Conservation (phyloP, 345 rosid species). For the Eucalyptus marginata region DNA sequence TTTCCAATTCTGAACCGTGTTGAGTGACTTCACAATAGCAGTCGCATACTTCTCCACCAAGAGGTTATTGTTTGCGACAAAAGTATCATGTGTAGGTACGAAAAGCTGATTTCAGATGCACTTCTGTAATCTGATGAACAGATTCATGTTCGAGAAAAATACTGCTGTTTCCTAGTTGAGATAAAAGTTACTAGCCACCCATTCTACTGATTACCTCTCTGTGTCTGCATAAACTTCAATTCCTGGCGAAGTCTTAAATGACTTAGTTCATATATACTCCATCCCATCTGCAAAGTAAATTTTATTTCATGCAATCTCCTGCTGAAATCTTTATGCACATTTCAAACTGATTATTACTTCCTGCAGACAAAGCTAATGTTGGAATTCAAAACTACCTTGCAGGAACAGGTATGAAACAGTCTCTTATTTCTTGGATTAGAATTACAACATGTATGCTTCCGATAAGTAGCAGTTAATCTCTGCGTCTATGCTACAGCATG, state of each 20-base stretch:
- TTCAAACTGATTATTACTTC: neutral
- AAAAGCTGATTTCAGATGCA: neutral
- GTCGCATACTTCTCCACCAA: neutral
- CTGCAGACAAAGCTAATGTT: slow-evolving; percentile 13
- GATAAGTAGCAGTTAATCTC: neutral
- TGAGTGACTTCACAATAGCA: neutral
- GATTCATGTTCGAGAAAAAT: neutral
- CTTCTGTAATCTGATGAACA: neutral
- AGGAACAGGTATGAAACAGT: slow-evolving; percentile 9
- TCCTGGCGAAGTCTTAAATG: neutral
- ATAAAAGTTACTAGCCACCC: neutral
- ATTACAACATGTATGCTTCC: neutral
- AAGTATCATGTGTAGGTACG: neutral
- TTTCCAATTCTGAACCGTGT: neutral
- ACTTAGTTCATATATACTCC: neutral
- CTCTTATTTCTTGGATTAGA: neutral
- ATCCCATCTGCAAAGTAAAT: neutral
- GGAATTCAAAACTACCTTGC: slow-evolving; percentile 5
- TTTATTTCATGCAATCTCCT: neutral
- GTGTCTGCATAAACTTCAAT: neutral
- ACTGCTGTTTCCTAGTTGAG: neutral
- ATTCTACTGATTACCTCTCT: neutral
- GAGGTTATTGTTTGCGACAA: neutral
- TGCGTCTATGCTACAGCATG: neutral
- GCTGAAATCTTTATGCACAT: neutral